Percentiles rank a stretch among this genome's conserved stretches.
These are phyloP conservation scores for Xylaria sp. DNA, from an alignment of 2,329 filamentous ascomycete genomes.

Conservation along the genomic window DNA sequence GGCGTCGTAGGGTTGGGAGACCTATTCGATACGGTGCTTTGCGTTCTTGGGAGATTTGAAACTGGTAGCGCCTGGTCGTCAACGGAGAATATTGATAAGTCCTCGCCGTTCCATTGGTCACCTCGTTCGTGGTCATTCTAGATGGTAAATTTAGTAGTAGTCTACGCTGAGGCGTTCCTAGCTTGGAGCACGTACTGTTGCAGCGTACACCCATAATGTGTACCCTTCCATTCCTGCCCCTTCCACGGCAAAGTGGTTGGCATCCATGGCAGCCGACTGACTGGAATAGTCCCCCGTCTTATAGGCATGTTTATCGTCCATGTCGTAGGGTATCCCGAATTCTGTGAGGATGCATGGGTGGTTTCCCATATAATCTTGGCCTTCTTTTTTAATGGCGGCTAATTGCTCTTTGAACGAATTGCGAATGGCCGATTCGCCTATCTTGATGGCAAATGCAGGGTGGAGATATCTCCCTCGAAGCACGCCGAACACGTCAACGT, in stretches of 20 bases:
- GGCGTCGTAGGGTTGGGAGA: slow-evolving; percentile 48
- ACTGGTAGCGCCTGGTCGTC: slow-evolving; percentile 74
- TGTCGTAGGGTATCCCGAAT: slow-evolving; percentile 97
- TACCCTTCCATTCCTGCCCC: slow-evolving; percentile 83
- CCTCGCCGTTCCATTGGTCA: slow-evolving; percentile 97
- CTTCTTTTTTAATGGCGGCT: slow-evolving; percentile 81
- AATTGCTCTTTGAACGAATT: slow-evolving; percentile 93
- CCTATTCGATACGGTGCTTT: slow-evolving; percentile 53
- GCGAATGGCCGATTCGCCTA: slow-evolving; percentile 91
- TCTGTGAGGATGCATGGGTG: slow-evolving; percentile 92
- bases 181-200: slow-evolving; percentile 57
- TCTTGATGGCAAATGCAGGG: slow-evolving; percentile 88
- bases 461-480: slow-evolving; percentile 86
- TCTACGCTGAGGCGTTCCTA: slow-evolving; percentile 26
- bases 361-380: slow-evolving; percentile 83
- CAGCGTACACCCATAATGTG: slow-evolving; percentile 86
- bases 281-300: slow-evolving; percentile 94
- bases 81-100: slow-evolving; percentile 84
- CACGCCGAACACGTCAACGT: slow-evolving; percentile 92
- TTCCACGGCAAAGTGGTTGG: slow-evolving; percentile 92
- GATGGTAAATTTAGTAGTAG: background rate
- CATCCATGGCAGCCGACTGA: slow-evolving; percentile 90
- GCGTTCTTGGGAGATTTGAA: slow-evolving; percentile 54
- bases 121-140: slow-evolving; percentile 87
- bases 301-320: slow-evolving; percentile 96